Evolutionary conservation across 257 asterid genomes (phyloP), one percentile per base, ranked within the genome.

Genomic region (Nicotiana tabacum): DNA sequence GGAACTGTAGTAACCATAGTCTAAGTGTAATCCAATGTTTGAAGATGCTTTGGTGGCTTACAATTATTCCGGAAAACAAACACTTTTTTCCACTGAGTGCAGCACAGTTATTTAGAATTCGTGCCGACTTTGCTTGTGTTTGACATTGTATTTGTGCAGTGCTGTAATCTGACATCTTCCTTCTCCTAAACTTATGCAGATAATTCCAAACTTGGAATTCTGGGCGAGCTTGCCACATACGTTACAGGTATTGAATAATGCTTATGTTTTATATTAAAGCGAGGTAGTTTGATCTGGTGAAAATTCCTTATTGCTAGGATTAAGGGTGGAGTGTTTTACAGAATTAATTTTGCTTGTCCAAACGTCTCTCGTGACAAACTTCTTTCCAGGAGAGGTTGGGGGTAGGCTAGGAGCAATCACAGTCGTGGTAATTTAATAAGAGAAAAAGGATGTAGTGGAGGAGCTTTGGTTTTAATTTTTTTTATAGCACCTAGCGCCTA

Each of bases 161-260:
- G 77, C 39, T 83, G 77, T 62, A 39, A 70, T 66, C 77, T 77
- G 82, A 81, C 69, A 64, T 55, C 67, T 76, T 29, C 24, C 77
- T 76, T 29, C 80, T 76, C 46, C 33, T 58, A 58, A 55, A 51
- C 64, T 74, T 74, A 74, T 87, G 83, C 92, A 96, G 98, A 84
- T 91, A 43, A 91, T 96, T 65, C 99, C 98, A 16, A 92, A 96
- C 92, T 83, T 96, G 93, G 99, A 94, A 87, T 85, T 94, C 30
- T 96, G 99, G 99, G 91, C 92, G 83, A 92, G 95, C 89, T 77
- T 96, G 83, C 99, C 98, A 2, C 98, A 90, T 67, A 86, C 84
- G 87, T 56, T 89, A 84, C 98, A 94, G 98, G 99, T 96, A 86
- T 64, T 46, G 18, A n/a, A 24, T 27, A 48, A 33, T 37, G 68